phyloP scores from a whole-genome alignment of 805 yeast species.

The Candida rishiriensis region DNA sequence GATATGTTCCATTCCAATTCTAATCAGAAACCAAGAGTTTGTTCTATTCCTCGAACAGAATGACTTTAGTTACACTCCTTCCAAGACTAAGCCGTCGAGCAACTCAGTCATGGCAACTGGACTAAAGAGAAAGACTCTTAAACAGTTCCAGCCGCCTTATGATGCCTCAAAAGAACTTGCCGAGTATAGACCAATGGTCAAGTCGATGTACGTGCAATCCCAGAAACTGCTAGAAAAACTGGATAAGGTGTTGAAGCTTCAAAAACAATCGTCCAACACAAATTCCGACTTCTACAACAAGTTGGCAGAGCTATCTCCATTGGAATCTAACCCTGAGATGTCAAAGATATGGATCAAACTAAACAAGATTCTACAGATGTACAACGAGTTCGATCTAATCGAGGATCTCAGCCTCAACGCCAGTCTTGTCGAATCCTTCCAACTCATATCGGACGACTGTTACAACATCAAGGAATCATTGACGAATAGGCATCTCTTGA shows the following conservation, averaged over 20 bases:
- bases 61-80: conserved; percentile 35
- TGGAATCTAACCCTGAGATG: conserved; percentile 64
- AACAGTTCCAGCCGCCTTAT: conserved; percentile 87
- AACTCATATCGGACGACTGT: conserved; percentile 63
- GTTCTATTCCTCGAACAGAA: conserved; percentile 54
- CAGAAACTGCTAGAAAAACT: conserved; percentile 48
- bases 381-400: conserved; percentile 73
- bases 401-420: conserved; percentile 71
- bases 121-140: conserved; percentile 78
- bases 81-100: conserved; percentile 34
- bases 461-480: conserved; percentile 87
- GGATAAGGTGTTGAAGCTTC: conserved; percentile 54
- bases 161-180: conserved; percentile 81
- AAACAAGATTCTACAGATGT: conserved; percentile 59
- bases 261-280: conserved; percentile 46
- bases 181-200: conserved; percentile 81
- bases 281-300: conserved; percentile 42
- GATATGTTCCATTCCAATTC: conserved; percentile 67
- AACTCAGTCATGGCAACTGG: conserved; percentile 70
- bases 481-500: conserved; percentile 85
- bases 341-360: conserved; percentile 72
- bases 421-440: conserved; percentile 70
- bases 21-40: conserved; percentile 83
- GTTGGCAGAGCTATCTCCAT: conserved; percentile 35
- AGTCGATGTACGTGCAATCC: conserved; percentile 59